These are phyloP conservation scores for Colletotrichum paranaense DNA, from an alignment of 2,329 filamentous ascomycete genomes.

Conservation along the genomic window DNA sequence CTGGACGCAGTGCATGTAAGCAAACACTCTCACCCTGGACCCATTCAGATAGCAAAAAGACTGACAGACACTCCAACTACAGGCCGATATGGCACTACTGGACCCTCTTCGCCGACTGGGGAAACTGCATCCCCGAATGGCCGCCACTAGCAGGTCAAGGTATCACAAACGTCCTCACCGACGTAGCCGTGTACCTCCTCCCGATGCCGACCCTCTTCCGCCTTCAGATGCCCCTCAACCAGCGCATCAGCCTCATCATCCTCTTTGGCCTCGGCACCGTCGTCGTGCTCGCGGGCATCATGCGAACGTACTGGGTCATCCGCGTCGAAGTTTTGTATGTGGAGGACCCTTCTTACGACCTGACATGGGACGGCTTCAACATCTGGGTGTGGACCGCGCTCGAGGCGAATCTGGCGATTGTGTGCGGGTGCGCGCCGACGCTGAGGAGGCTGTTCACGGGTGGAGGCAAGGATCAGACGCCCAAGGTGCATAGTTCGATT, in stretches of 20 bases:
- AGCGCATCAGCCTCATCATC: slow-evolving; percentile 49
- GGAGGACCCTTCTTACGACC: slow-evolving; percentile 47
- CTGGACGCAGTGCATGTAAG: slow-evolving; percentile 51
- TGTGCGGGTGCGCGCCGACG: slow-evolving; percentile 52
- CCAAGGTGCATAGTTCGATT: not conserved
- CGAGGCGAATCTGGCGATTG: slow-evolving; percentile 53
- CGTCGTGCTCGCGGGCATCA: slow-evolving; percentile 49
- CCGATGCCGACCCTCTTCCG: slow-evolving; percentile 49
- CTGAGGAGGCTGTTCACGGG: slow-evolving; percentile 40
- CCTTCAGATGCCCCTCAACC: slow-evolving; percentile 45
- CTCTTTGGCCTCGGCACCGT: slow-evolving; percentile 51
- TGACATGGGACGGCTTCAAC: slow-evolving; percentile 53
- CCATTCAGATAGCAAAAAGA: not conserved
- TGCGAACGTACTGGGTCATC: slow-evolving; percentile 50
- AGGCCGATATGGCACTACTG: slow-evolving; percentile 44
- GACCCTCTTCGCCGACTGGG: slow-evolving; percentile 35
- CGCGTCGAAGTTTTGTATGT: slow-evolving; percentile 33
- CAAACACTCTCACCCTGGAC: not conserved
- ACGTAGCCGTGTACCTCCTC: slow-evolving; percentile 50
- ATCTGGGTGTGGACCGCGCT: slow-evolving; percentile 56
- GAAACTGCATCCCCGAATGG: slow-evolving; percentile 45
- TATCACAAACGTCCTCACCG: slow-evolving; percentile 45
- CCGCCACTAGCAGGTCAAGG: slow-evolving; percentile 44
- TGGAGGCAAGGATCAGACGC: not conserved
- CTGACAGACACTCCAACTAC: not conserved